Evolutionary conservation across 2,329 filamentous ascomycete genomes (phyloP).

Genomic region (Monosporascus sp.): DNA sequence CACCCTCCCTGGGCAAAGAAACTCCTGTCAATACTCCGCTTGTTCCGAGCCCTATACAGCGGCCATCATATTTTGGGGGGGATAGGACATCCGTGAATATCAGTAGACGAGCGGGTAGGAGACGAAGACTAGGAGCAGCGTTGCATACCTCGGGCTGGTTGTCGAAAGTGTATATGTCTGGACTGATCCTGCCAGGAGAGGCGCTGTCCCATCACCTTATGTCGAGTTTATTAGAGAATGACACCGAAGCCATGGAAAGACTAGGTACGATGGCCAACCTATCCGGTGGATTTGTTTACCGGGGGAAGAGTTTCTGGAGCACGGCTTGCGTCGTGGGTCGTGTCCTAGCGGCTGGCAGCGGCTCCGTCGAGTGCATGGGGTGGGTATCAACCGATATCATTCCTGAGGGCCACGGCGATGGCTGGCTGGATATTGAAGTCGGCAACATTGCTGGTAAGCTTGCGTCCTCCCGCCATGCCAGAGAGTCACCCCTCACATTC

Average conservation of each 20-base stretch:
- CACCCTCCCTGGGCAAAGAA: slow-evolving; percentile 36
- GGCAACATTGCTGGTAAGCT: slow-evolving; percentile 47
- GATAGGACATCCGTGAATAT: slow-evolving; percentile 20
- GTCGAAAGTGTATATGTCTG: slow-evolving; percentile 62
- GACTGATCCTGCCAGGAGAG: slow-evolving; percentile 60
- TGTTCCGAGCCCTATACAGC: slow-evolving; percentile 30
- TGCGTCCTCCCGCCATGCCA: neutral
- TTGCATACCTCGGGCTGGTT: slow-evolving; percentile 60
- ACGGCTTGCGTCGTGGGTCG: slow-evolving; percentile 60
- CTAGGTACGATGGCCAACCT: slow-evolving; percentile 58
- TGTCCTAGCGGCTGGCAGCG: slow-evolving; percentile 57
- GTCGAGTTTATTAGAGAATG: slow-evolving; percentile 60
- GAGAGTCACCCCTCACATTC: slow-evolving; percentile 9
- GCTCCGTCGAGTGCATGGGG: slow-evolving; percentile 61
- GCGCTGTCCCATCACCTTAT: slow-evolving; percentile 59
- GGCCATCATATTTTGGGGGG: slow-evolving; percentile 43
- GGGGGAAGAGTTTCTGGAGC: slow-evolving; percentile 63
- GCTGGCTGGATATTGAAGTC: slow-evolving; percentile 55
- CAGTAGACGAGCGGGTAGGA: slow-evolving; percentile 34
- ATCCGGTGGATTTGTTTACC: slow-evolving; percentile 60
- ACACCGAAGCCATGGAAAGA: slow-evolving; percentile 51
- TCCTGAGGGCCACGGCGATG: slow-evolving; percentile 45
- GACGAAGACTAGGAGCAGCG: slow-evolving; percentile 51
- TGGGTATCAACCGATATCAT: slow-evolving; percentile 60
- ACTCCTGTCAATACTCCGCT: slow-evolving; percentile 37